Conservation (phyloP, 495 filamentous ascomycete genomes). For the Chaetomium tenue region DNA sequence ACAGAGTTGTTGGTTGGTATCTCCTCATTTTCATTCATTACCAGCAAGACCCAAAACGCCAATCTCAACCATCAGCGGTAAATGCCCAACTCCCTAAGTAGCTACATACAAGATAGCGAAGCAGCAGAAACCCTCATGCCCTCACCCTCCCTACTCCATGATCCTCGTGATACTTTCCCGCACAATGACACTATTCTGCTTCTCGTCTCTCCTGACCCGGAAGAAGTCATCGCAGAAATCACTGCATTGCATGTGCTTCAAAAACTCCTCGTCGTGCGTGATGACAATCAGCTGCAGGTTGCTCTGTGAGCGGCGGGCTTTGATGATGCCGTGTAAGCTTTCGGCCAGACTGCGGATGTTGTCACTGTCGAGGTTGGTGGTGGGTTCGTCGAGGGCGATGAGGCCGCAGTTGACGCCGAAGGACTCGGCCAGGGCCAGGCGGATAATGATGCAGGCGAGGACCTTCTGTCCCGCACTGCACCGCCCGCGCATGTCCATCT, state of each 20-base stretch:
- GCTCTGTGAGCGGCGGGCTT: slow-evolving; percentile 72
- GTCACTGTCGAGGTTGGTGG: slow-evolving; percentile 92
- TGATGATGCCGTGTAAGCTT: slow-evolving; percentile 84
- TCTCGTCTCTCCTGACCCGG: slow-evolving; percentile 75
- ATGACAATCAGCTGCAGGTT: slow-evolving; percentile 99
- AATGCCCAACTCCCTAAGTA: not conserved
- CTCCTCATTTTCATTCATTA: not conserved
- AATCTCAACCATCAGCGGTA: not conserved
- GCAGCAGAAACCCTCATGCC: not conserved
- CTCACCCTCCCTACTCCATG: slow-evolving; percentile 33
- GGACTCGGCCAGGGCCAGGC: slow-evolving; percentile 91
- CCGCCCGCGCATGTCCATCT: slow-evolving; percentile 99
- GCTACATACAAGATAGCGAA: not conserved
- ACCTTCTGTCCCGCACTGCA: slow-evolving; percentile 97
- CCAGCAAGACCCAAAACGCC: not conserved
- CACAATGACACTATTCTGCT: slow-evolving; percentile 84
- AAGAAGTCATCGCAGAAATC: slow-evolving; percentile 94
- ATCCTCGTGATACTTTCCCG: slow-evolving; percentile 63
- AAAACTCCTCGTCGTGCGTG: slow-evolving; percentile 97
- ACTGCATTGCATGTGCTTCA: slow-evolving; percentile 87
- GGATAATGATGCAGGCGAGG: slow-evolving; percentile 95
- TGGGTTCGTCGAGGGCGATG: slow-evolving; percentile 96
- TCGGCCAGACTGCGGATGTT: slow-evolving; percentile 88
- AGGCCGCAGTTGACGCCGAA: slow-evolving; percentile 96
- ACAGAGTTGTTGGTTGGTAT: not conserved